Evolutionary conservation across 257 asterid genomes (phyloP).

Genomic region (Salvia hispanica): DNA sequence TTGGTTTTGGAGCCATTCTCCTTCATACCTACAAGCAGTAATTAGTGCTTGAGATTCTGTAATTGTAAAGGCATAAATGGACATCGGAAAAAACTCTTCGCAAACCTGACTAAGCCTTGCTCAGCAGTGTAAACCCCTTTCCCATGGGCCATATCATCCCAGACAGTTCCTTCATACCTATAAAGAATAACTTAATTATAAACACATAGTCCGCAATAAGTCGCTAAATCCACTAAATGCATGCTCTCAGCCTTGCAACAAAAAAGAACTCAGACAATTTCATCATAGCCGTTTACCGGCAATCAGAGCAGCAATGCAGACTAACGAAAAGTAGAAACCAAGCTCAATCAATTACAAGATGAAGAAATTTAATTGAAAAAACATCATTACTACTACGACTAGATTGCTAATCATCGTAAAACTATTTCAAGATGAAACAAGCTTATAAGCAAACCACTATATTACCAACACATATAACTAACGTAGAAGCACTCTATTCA

Average conservation of each 20-base stretch:
- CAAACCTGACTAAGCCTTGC: conserved; percentile 91
- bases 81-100: conserved; percentile 8
- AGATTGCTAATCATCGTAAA: no score
- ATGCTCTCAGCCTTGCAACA: not conserved
- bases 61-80: conserved; percentile 12
- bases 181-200: conserved; percentile 23
- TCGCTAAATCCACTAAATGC: not conserved
- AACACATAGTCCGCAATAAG: conserved; percentile 9
- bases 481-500: not conserved
- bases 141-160: conserved; percentile 99
- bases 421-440: no score
- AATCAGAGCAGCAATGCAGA: no score
- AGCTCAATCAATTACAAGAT: no score
- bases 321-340: no score
- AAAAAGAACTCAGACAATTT: no score
- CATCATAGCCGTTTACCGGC: no score
- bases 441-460: not conserved
- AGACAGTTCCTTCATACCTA: conserved; percentile 99
- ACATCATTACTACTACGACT: no score
- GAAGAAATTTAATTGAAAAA: no score
- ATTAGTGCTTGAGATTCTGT: conserved; percentile 13
- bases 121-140: conserved; percentile 88
- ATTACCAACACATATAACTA: not conserved
- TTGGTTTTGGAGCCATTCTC: conserved; percentile 93
- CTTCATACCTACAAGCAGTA: conserved; percentile 71